These are phyloP conservation scores for Trichosporon sp. DNA, from an alignment of 1,284 basidiomycete genomes.

Conservation along the genomic window DNA sequence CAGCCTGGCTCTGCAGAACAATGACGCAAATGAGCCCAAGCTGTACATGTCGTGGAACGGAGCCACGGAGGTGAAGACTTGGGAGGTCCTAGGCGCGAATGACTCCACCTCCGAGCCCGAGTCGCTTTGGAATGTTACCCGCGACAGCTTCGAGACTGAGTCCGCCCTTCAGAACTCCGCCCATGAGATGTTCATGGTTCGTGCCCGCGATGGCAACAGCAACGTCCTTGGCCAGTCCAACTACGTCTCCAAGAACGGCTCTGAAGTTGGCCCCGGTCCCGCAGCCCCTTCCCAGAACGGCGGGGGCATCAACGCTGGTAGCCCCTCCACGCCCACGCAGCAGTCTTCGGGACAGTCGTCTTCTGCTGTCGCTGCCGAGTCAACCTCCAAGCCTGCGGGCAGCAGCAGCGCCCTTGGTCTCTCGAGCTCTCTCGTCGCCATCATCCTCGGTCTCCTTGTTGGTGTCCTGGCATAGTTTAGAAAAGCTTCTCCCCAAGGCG, in stretches of 20 bases:
- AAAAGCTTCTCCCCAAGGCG: background rate
- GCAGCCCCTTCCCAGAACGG: background rate
- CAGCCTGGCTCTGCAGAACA: slow-evolving; percentile 12
- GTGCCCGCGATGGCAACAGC: background rate
- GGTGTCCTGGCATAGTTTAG: background rate
- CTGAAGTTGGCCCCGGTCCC: background rate
- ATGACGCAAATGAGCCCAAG: slow-evolving; percentile 8
- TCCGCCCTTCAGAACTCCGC: background rate
- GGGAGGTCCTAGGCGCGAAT: slow-evolving; percentile 20
- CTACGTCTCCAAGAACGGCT: background rate
- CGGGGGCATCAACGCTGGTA: background rate
- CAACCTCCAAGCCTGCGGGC: background rate
- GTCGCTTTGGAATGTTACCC: slow-evolving; percentile 12
- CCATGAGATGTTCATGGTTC: background rate
- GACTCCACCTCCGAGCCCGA: background rate
- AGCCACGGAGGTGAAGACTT: slow-evolving; percentile 32
- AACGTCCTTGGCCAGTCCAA: background rate
- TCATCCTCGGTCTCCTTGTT: background rate
- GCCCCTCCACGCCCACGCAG: background rate
- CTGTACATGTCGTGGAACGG: slow-evolving; percentile 38
- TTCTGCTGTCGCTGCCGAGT: background rate
- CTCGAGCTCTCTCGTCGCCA: background rate
- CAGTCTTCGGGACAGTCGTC: background rate
- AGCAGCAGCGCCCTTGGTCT: background rate
- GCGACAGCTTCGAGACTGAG: slow-evolving; percentile 42